Evolutionary conservation across 306 rosid genomes (phyloP), one percentile per base, ranked within the genome.

Genomic region (Gastrolobium villosum): DNA sequence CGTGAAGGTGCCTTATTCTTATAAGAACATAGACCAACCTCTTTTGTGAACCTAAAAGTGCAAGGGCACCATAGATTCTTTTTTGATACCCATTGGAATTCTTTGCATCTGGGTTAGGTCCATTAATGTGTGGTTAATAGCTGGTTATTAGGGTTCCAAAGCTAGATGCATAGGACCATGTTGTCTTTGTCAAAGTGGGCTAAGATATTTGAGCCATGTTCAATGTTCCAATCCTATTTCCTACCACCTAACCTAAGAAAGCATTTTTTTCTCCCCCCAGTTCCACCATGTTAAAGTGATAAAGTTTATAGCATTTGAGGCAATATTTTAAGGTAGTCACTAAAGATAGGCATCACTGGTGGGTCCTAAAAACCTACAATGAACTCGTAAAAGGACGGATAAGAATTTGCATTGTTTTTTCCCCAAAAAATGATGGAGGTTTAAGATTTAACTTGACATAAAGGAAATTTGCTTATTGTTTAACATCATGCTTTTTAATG

Each of bases 1-100:
- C 80, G 77, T 80, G 88, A 48, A 49, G 88, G 20, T 76, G 63
- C 68, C 73, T 57, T 76, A 75, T 62, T 79, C 68, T 76, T 48
- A 14, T 39, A 48, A 68, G 69, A 60, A 65, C 57, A 59, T 40
- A 57, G 63, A 65, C 31, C 49, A 70, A 30, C 4, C 44, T 32
- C 26, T 20, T n/a, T 41, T 63, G 54, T 5, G 37, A 43, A 69
- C 63, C 54, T 41, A 64, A 76, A 63, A 63, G 70, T 54, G 56
- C 20, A 36, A 39, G 32, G 10, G 52, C 40, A 56, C 57, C 57
- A 14, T 40, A 43, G 62, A 71, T 66, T 86, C 76, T 56, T 49
- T 37, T 6, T 46, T 55, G 79, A 41, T 46, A 74, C 46, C 74
- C 78, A 35, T 68, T 64, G 59, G 53, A 50, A 14, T 20, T 41